A percentile compares a stretch with the other conserved stretches of the same genome.
Conservation (phyloP, 73 alveolate species). For the Paraurostyla sp. region DNA sequence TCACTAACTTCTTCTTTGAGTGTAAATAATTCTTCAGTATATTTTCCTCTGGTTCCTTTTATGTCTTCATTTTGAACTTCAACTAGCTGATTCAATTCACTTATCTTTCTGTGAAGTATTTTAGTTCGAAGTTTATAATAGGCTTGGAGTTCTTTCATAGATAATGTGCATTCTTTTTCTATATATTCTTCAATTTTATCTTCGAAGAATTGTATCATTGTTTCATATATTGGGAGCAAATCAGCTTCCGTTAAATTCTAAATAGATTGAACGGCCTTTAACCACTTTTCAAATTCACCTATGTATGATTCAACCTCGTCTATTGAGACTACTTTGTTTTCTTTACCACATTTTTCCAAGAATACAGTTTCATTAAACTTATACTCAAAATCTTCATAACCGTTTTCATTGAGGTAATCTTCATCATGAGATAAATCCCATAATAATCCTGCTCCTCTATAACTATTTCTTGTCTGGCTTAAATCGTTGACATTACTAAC, state of each 20-base stretch:
- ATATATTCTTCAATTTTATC: conserved; percentile 27
- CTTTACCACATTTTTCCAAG: background rate
- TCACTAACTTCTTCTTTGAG: conserved; percentile 34
- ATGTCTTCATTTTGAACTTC: conserved; percentile 25
- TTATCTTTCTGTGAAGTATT: conserved; percentile 39
- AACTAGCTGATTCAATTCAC: conserved; percentile 7
- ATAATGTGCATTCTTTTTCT: background rate
- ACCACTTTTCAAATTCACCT: background rate
- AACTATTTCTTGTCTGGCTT: too few species aligned
- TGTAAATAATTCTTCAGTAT: conserved; percentile 27
- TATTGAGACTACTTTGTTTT: background rate
- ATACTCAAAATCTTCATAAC: background rate
- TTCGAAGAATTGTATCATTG: conserved; percentile 25
- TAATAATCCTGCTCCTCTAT: too few species aligned
- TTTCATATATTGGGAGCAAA: conserved; percentile 12
- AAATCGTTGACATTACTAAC: too few species aligned
- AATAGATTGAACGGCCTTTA: background rate
- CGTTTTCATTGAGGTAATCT: background rate
- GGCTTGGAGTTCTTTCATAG: conserved; percentile 20
- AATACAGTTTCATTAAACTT: background rate
- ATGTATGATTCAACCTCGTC: background rate
- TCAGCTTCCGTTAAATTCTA: conserved; percentile 7
- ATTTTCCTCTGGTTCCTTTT: conserved; percentile 23
- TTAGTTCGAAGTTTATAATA: conserved; percentile 9
- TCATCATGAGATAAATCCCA: conserved; percentile 20